Conservation (phyloP, 1,284 basidiomycete species). For the Cryptococcus jaspeensis region DNA sequence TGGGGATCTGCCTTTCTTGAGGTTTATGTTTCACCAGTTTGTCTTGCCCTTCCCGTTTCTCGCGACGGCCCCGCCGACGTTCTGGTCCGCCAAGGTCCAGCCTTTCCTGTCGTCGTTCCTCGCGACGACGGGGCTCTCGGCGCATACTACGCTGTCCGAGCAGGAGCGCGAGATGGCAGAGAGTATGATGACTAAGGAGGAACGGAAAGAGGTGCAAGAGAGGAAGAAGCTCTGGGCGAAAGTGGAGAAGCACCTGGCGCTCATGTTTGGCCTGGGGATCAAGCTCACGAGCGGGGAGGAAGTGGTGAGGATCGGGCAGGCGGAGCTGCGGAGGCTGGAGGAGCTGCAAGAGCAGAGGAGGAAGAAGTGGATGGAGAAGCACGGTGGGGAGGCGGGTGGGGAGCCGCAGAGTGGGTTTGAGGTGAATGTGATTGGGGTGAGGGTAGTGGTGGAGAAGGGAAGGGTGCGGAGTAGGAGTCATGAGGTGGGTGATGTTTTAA, state of each 20-base stretch:
- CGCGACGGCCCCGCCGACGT: constrained; percentile 75
- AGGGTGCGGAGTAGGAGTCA: constrained; percentile 77
- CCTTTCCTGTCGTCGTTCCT: constrained; percentile 82
- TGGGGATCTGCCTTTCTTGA: constrained; percentile 75
- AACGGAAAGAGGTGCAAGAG: constrained; percentile 60
- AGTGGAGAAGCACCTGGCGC: constrained; percentile 74
- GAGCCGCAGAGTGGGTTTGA: constrained; percentile 58
- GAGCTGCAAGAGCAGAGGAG: constrained; percentile 59
- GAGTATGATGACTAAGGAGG: constrained; percentile 50
- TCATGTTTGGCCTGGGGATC: constrained; percentile 75
- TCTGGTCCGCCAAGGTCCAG: constrained; percentile 89
- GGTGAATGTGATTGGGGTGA: constrained; percentile 83
- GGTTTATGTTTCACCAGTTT: constrained; percentile 85
- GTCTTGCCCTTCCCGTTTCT: constrained; percentile 92
- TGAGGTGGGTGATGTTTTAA: constrained; percentile 59
- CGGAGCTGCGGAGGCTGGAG: constrained; percentile 74
- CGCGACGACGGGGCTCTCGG: constrained; percentile 56
- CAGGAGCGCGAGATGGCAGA: constrained; percentile 37
- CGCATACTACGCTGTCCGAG: constrained; percentile 41
- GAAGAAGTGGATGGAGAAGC: constrained; percentile 45
- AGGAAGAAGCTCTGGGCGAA: constrained; percentile 65
- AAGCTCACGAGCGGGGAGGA: constrained; percentile 80
- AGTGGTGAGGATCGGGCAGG: constrained; percentile 79
- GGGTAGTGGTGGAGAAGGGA: constrained; percentile 74
- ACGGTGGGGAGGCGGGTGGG: constrained; percentile 40